phyloP scores from a whole-genome alignment of 306 rosid genomes.

The Rosa persica region DNA sequence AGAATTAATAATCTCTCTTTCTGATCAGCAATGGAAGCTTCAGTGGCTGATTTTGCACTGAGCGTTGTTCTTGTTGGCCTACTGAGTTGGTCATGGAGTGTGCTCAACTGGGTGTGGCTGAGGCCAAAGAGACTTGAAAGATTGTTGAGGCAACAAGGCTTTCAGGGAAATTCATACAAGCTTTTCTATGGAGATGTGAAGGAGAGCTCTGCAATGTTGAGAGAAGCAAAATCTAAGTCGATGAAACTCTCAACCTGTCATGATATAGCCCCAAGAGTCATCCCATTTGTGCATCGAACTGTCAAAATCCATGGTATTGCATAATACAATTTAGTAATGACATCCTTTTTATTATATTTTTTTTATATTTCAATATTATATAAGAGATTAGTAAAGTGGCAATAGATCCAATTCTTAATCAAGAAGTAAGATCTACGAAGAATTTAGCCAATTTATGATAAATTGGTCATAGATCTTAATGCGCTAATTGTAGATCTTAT shows the following conservation, averaged over 20 bases:
- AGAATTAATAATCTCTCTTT: not conserved
- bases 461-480: no score
- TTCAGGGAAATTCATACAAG: constrained; percentile 34
- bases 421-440: no score
- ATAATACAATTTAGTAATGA: not conserved
- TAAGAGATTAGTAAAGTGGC: no score
- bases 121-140: constrained; percentile 31
- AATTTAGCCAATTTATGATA: no score
- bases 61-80: not conserved
- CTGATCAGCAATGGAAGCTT: constrained; percentile 6
- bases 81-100: constrained; percentile 18
- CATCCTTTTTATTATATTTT: no score
- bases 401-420: no score
- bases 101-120: constrained; percentile 34
- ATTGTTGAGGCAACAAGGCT: constrained; percentile 29
- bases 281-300: constrained; percentile 31
- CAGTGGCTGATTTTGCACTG: not conserved
- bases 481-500: no score
- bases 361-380: not conserved
- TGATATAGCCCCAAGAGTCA: constrained; percentile 35
- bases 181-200: constrained; percentile 34
- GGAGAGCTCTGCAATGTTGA: constrained; percentile 13
- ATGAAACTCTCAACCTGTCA: constrained; percentile 18
- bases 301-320: constrained; percentile 35
- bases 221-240: constrained; percentile 38